Base-by-base conservation (phyloP, 306 rosid genomes). In the Sphenostylis stenocarpa region DNA sequence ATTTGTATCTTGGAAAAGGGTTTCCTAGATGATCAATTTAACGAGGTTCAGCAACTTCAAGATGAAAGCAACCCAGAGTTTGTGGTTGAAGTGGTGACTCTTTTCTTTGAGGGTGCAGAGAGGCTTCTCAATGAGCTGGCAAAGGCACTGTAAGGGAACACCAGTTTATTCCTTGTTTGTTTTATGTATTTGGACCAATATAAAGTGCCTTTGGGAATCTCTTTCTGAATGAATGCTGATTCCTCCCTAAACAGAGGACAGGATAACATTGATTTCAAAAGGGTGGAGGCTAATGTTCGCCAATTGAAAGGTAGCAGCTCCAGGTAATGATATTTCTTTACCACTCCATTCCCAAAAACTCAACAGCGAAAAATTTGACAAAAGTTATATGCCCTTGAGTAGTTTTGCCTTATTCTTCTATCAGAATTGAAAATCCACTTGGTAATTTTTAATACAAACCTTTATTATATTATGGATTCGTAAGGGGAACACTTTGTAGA, bases 271-370 rank as follows among this genome's bases (percentile, higher is more conserved):
- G 91, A 94, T 87, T 91, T 84, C 39, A 88, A 44, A 73, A 88
- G 68, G 80, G 81, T 94, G 55, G 98, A 89, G 84, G 81, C 90
- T 51, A 74, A 83, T 79, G 90, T 94, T 88, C 97, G 90, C 76
- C 96, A 91, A 84, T 49, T 94, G 86, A 94, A 90, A 85, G 98
- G 98, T 38, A 90, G 98, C 87, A 94, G 97, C 84, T 88, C 98
- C 82, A 90, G 97, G 98, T 94, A 86, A 57, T 6, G 33, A 60
- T 19, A 53, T 8, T 56, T 56, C 36, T n/a, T 34, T 14, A 33
- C 41, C 49, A 16, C 72, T 24, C 23, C 79, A 45, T 73, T 34
- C 58, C 19, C 65, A 3, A 44, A 72, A 65, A 21, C 49, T 23
- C 52, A 15, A 9, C 21, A 47, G 15, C 7, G 5, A 47, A n/a